Base-by-base conservation (phyloP, 805 yeast species). In the Lipomyces orientalis region DNA sequence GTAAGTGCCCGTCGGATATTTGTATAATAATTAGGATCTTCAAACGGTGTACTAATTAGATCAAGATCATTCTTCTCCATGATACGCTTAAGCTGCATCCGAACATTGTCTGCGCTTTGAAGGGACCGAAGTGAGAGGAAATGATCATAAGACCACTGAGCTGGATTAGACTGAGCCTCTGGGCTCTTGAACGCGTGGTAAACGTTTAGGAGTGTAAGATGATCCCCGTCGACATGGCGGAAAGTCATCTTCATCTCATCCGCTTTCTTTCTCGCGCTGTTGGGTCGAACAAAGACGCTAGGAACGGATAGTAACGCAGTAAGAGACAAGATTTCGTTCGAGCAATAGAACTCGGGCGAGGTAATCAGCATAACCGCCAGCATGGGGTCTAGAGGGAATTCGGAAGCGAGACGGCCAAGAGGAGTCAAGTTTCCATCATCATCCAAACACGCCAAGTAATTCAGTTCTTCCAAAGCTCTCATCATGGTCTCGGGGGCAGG, bases 401-500 rank as follows among this genome's bases (percentile, higher is more conserved):
- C 89, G 0, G 97, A 91, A 1, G 97, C 96, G 75, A 89, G 78
- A 74, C 97, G 85, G 67, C 99, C 99, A 69, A 94, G 81, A 0
- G 95, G 86, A 0, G 98, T 95, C 73, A 94, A 81, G 64, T 90
- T 89, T 68, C 98, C 99, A 58, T 92, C 94, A 77, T 95, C 97
- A 73, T 91, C 91, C 62, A 94, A 84, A 81, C 98, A 95, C 29
- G 90, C 88, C 69, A 94, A 82, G 77, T 92, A 95, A 77, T 95
- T 93, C 75, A 94, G 84, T 79, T 94, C 99, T 79, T 94, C 99
- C 70, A 94, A 82, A 0, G 98, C 98, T 78, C 99, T 86, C 99
- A 95, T 95, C 99, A 94, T 95, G 6, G 99, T 95, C 79, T 94
- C 99, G 9, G 99, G 99, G 1, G 98, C 98, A 14, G 99, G 99